phyloP scores from a whole-genome alignment of 768 basidiomycete species.

The Boletus eberwhitei region DNA sequence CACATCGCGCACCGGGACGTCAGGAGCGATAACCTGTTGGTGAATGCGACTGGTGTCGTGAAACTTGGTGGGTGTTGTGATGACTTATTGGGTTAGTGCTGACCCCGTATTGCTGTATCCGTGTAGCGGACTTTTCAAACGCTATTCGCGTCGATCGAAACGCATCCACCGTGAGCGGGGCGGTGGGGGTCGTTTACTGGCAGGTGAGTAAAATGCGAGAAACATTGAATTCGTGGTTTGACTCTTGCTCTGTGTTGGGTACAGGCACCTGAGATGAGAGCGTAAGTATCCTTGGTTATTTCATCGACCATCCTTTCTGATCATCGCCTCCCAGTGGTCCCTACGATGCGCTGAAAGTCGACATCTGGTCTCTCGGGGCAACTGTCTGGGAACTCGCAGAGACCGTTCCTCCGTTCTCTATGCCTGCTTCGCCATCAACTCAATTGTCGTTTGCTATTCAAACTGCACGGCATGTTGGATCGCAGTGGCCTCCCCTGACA shows the following conservation, averaged over 20 bases:
- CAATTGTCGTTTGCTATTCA: conserved; percentile 34
- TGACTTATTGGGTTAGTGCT: not conserved
- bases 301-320: conserved; percentile 2
- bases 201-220: conserved; percentile 45
- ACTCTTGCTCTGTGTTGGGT: not conserved
- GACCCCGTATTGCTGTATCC: not conserved
- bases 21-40: conserved; percentile 76
- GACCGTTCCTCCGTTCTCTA: conserved; percentile 68
- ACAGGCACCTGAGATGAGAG: conserved; percentile 74
- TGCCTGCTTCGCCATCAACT: conserved; percentile 27
- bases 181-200: conserved; percentile 76
- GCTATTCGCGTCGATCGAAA: conserved; percentile 59
- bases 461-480: conserved; percentile 42
- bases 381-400: conserved; percentile 83
- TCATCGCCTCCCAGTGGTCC: conserved; percentile 43
- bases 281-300: conserved; percentile 39
- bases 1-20: conserved; percentile 81
- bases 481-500: conserved; percentile 63
- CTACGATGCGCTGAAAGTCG: conserved; percentile 72
- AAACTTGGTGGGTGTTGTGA: conserved; percentile 59
- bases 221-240: not conserved
- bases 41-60: conserved; percentile 65
- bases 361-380: conserved; percentile 79
- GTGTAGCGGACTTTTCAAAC: conserved; percentile 74
- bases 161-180: conserved; percentile 50